Evolutionary conservation across 495 filamentous ascomycete species (phyloP), one percentile per base, ranked within the genome.

Genomic region (Penicillium coprophilum): DNA sequence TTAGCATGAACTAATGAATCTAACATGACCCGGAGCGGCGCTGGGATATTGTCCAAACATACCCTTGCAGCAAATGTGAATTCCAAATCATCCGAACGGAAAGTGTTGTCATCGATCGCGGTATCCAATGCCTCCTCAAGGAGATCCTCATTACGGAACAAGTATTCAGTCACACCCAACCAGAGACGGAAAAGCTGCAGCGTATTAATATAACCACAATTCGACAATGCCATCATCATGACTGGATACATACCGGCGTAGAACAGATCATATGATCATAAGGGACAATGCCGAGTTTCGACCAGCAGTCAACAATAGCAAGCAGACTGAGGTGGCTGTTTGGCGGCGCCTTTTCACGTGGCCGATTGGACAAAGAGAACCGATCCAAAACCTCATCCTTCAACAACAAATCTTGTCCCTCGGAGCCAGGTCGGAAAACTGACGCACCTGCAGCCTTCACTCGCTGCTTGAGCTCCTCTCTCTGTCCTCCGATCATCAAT

Each of bases 201-300:
- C 17, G 44, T 12, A 53, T 70, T 54, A 68, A 58, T 21, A 47
- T 49, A 24, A 27, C n/a, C 23, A 40, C 50, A 13, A 38, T 20
- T 21, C 24, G 11, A 21, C 3, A 9, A 54, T n/a, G 36, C 4
- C 12, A 24, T 43, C 13, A 28, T 7, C 12, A 45, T 50, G 15
- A 39, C 45, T 39, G 13, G 45, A 17, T 19, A 76, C 82, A 70
- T 69, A 88, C 86, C 50, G 94, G 94, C 13, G 94, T 98, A 12
- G 90, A 96, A 75, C 94, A 98, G 61, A 98, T 96, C 91, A 97
- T 97, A 76, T 98, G 94, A 71, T 97, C 92, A 70, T 97, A 98
- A 1, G 94, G 94, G 31, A 94, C 88, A 59, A 96, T 98, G 31
- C 86, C 89, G 13, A 96, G 79, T 56, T 88, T 88, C 71, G 86